Percentiles rank a stretch among this genome's conserved stretches.
These are phyloP conservation scores for Pythium pyrilobum DNA, from an alignment of 352 stramenopile species.

Conservation along the genomic window DNA sequence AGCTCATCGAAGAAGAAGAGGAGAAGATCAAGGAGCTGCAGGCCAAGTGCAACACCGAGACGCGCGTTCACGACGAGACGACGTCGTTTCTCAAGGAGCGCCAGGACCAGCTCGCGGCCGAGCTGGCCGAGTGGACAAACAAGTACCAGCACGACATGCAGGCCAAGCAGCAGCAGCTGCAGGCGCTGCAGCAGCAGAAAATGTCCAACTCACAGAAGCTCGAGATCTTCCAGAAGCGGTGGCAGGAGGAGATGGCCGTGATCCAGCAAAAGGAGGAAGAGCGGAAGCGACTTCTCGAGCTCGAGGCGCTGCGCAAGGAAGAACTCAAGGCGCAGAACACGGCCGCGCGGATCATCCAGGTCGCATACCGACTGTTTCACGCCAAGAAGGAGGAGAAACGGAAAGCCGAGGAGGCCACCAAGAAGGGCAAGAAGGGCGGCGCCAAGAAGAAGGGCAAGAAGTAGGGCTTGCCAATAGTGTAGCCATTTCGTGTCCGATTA, in stretches of 20 bases:
- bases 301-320: conserved; percentile 58
- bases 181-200: conserved; percentile 54
- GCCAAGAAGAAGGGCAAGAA: conserved; percentile 26
- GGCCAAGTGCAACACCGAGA: conserved; percentile 54
- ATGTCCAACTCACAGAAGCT: conserved; percentile 51
- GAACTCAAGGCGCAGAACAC: conserved; percentile 67
- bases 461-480: not conserved
- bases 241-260: conserved; percentile 62
- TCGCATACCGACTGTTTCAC: conserved; percentile 41
- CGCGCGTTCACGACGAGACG: conserved; percentile 69
- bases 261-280: conserved; percentile 75
- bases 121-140: conserved; percentile 63
- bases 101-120: conserved; percentile 56
- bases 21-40: conserved; percentile 65
- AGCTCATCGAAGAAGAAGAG: conserved; percentile 75
- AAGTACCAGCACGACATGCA: conserved; percentile 85
- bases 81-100: conserved; percentile 76
- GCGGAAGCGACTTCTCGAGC: conserved; percentile 55
- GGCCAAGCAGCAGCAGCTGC: conserved; percentile 56
- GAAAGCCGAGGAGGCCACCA: conserved; percentile 46
- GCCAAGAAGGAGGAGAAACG: conserved; percentile 54
- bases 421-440: conserved; percentile 62
- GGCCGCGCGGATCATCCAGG: conserved; percentile 63
- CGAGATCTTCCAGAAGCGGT: conserved; percentile 59
- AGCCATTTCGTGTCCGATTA: too few species aligned